Evolutionary conservation across 805 yeast genomes (phyloP).

Genomic region (Zygosaccharomyces lentus): DNA sequence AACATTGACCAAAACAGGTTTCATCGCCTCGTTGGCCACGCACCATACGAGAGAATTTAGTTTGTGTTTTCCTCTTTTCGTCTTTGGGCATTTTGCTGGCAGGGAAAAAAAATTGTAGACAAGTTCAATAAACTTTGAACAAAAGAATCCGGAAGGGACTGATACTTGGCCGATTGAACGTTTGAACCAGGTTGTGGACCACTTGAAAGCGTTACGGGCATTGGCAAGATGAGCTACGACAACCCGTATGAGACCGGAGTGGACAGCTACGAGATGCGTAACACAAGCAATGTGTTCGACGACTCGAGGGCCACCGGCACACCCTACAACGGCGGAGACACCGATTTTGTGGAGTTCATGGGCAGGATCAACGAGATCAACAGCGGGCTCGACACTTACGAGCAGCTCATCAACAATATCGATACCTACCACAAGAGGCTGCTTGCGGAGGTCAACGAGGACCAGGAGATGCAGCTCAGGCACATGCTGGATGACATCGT

Average conservation of each 20-base stretch:
- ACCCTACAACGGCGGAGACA: conserved; percentile 30
- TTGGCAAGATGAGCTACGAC: conserved; percentile 28
- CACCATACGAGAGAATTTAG: conserved; percentile 5
- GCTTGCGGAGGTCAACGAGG: conserved; percentile 67
- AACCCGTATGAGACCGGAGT: conserved; percentile 18
- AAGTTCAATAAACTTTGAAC: background rate
- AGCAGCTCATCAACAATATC: conserved; percentile 61
- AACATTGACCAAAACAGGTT: background rate
- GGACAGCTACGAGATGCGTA: conserved; percentile 23
- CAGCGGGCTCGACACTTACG: conserved; percentile 64
- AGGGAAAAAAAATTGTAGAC: conserved; percentile 1
- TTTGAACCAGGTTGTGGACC: background rate
- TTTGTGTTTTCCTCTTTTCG: conserved; percentile 8
- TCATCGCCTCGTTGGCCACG: background rate
- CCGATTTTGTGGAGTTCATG: conserved; percentile 62
- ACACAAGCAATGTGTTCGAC: conserved; percentile 21
- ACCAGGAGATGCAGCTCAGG: conserved; percentile 63
- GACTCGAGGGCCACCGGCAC: conserved; percentile 8
- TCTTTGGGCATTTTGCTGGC: conserved; percentile 6
- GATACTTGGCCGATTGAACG: background rate
- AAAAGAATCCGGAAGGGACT: background rate
- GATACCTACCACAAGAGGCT: conserved; percentile 67
- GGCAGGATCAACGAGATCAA: conserved; percentile 64
- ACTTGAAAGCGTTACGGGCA: background rate
- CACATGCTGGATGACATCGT: conserved; percentile 72